Conservation (phyloP, 2,329 filamentous ascomycete genomes). For the Dendrostoma leiphaemia region DNA sequence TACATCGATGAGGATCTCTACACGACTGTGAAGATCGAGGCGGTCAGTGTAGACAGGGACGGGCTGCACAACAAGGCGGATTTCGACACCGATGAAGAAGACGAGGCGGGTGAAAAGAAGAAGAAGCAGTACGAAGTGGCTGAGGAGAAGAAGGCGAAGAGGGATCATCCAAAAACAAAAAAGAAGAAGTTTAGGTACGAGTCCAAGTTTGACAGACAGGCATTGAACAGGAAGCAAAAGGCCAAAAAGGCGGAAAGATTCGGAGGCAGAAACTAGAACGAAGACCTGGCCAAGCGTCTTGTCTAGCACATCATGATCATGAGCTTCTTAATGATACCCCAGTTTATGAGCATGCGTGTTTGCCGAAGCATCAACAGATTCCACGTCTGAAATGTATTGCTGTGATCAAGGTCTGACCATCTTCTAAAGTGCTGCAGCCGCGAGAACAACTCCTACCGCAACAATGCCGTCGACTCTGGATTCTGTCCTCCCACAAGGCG, state of each 20-base stretch:
- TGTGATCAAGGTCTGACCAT: conserved; percentile 13
- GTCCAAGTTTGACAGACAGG: conserved; percentile 77
- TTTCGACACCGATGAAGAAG: conserved; percentile 31
- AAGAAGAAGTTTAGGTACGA: conserved; percentile 94
- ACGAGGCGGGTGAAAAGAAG: conserved; percentile 31
- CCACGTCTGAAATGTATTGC: conserved; percentile 15
- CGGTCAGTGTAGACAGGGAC: conserved; percentile 75
- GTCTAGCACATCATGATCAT: not conserved
- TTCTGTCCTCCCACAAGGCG: conserved; percentile 7
- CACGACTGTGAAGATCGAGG: conserved; percentile 91
- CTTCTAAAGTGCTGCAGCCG: conserved; percentile 17
- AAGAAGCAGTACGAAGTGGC: conserved; percentile 25
- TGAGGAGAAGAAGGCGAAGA: conserved; percentile 46
- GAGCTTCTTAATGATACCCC: conserved; percentile 15
- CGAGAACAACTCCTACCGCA: conserved; percentile 13
- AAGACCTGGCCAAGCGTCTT: not conserved
- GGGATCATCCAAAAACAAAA: conserved; percentile 68
- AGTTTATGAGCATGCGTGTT: not conserved
- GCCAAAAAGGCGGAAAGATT: conserved; percentile 52
- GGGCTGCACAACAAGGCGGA: conserved; percentile 61
- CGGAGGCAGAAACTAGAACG: too few relatives aligned
- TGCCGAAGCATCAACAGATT: conserved; percentile 16
- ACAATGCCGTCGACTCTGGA: conserved; percentile 15
- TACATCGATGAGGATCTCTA: conserved; percentile 96
- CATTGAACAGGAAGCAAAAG: conserved; percentile 69